Evolutionary conservation across 352 stramenopile species (phyloP).

Genomic region (Phytophthora pistaciae): DNA sequence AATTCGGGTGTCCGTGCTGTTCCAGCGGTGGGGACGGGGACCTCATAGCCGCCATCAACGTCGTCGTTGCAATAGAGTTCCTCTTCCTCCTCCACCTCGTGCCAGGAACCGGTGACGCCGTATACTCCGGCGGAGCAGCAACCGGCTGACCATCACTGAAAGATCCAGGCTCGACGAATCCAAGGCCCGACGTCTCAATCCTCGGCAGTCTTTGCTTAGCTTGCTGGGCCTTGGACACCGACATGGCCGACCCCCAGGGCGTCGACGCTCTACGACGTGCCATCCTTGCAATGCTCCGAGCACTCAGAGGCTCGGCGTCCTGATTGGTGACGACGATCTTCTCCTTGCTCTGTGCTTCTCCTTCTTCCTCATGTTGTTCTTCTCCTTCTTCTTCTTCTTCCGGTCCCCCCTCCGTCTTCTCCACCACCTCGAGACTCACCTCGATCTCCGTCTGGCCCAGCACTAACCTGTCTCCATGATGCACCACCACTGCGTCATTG

Average conservation of each 20-base stretch:
- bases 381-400: conserved; percentile 6
- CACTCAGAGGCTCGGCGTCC: conserved; percentile 10
- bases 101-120: conserved; percentile 59
- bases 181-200: conserved; percentile 44
- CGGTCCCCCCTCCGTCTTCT: conserved; percentile 1
- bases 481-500: conserved; percentile 60
- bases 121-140: conserved; percentile 56
- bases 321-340: conserved; percentile 9
- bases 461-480: conserved; percentile 61
- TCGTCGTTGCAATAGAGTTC: conserved; percentile 59
- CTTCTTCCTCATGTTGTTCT: conserved; percentile 6
- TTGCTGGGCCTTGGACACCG: conserved; percentile 18
- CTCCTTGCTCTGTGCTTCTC: conserved; percentile 4
- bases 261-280: conserved; percentile 26
- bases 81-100: conserved; percentile 55
- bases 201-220: conserved; percentile 29
- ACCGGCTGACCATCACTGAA: conserved; percentile 6
- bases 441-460: conserved; percentile 67
- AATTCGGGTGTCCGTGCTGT: conserved; percentile 15
- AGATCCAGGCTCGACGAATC: conserved; percentile 14
- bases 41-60: conserved; percentile 15
- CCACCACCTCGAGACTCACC: conserved; percentile 38
- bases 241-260: conserved; percentile 9
- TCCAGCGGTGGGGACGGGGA: conserved; percentile 31
- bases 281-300: conserved; percentile 8